Evolutionary conservation across 73 alveolate genomes (phyloP), one percentile per base, ranked within the genome.

Genomic region (Tetrahymena thermophila): DNA sequence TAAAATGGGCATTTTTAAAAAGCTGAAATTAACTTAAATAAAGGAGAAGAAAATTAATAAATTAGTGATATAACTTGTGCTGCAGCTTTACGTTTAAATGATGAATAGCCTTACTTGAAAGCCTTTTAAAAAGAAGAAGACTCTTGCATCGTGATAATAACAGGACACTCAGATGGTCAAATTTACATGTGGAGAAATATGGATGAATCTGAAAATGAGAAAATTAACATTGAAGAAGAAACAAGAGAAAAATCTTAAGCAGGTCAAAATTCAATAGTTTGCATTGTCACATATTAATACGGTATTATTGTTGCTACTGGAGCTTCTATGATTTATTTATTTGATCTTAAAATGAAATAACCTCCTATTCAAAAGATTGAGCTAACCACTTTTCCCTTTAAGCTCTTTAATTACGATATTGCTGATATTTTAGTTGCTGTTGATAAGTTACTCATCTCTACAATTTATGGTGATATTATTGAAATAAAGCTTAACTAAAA

Each of bases 351-450:
- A 56, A 85, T 95, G 34, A 85, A 93, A 16, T 84, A 85, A n/a
- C 93, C 93, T 85, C 89, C 89, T 19, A 89, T 95, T 19, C 42
- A 95, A 83, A 95, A 95, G 31, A 95, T 95, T 21, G 97, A 95
- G 38, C 55, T 95, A 37, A 95, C 97, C n/a, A 94, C 97, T 0
- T 95, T 95, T 44, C 85, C 94, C n/a, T 95, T 95, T 56, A 95
- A 95, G 25, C 25, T 95, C 15, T 95, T 95, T 95, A 95, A 94
- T 85, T 95, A 95, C 35, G 97, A 85, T 34, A 95, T 95, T n/a
- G 85, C 95, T 43, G 97, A 95, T 85, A 95, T 95, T 28, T 93
- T 95, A 5, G 97, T 95, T 34, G 97, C 97, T 34, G 97, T 94
- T 28, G 97, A 95, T 58, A 95, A 95, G 43, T 21, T 95, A 34